A percentile compares a stretch with the other conserved stretches of the same genome.
phyloP scores from a whole-genome alignment of 768 basidiomycete species.

The Amanita muscaria region DNA sequence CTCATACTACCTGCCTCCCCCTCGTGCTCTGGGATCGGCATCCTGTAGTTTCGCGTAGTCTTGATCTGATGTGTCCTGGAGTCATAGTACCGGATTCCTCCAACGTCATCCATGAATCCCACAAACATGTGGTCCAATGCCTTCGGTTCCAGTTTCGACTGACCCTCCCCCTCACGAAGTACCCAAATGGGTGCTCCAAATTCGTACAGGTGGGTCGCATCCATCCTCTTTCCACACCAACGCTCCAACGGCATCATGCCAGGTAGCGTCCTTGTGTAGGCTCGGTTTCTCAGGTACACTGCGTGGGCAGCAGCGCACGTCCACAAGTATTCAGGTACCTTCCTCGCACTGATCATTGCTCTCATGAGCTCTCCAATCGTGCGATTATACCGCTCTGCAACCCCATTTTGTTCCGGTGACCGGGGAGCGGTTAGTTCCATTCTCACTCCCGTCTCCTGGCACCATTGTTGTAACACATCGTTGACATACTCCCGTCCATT shows the following conservation, averaged over 20 bases:
- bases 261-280: constrained; percentile 8
- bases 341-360: constrained; percentile 15
- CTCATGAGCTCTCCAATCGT: constrained; percentile 14
- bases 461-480: constrained; percentile 11
- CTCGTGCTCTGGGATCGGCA: not conserved
- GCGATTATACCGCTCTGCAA: constrained; percentile 22
- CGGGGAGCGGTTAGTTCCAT: constrained; percentile 21
- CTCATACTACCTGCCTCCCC: not conserved
- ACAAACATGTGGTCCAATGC: not conserved
- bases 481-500: constrained; percentile 20
- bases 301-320: constrained; percentile 12
- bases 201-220: constrained; percentile 17
- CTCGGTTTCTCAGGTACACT: constrained; percentile 15
- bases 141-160: not conserved
- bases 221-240: constrained; percentile 14
- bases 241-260: constrained; percentile 13
- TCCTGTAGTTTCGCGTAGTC: not conserved
- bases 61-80: not conserved
- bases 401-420: constrained; percentile 22
- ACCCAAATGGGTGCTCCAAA: constrained; percentile 13
- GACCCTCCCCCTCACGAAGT: not conserved
- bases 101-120: not conserved
- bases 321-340: constrained; percentile 18
- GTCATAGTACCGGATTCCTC: not conserved
- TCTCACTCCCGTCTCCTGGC: constrained; percentile 15